Base-by-base conservation (phyloP, 768 basidiomycete genomes). In the Boletus subparvulus region DNA sequence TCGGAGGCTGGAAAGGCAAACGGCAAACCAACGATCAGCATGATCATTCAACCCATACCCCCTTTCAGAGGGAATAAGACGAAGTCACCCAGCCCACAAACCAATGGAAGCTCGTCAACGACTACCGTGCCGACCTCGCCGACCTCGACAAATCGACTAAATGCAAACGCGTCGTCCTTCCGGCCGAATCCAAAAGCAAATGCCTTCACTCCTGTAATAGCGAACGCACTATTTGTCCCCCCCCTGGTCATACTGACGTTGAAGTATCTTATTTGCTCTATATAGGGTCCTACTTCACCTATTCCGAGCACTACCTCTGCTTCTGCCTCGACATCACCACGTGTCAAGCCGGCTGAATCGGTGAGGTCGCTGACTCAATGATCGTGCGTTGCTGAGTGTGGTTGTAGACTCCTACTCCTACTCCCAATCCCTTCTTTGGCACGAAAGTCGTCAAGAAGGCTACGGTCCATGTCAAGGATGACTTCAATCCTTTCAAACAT, bases 401-500 rank as follows among this genome's bases (percentile, higher is more conserved):
- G 36, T 58, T 52, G 12, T 47, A 80, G 77, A 63, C 73, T 47
- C 56, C 82, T 26, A 63, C 73, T 47, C 56, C 82, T 26, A 72
- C 80, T 11, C 84, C 86, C 33, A 92, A 97, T 67, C 88, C 92
- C 17, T 98, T 98, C 87, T 98, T 97, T 67, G 91, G 94, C 32
- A 78, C 83, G 32, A 87, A 88, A 36, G 70, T 77, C 19, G 82
- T 86, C 70, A 93, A 93, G 80, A 91, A 89, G 75, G 81, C 79
- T 52, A 67, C 80, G 4, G 88, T 95, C 36, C 88, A 92, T 68
- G 83, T 96, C 72, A 92, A 96, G 75, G 93, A 97, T 64, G 96
- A 98, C 69, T 99, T 99, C 70, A 97, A 95, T 71, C 94, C 96
- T 16, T 97, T 96, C 83, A 92, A 92, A 75, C 84, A 88, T 65